Evolutionary conservation across 805 yeast genomes (phyloP).

Genomic region (Barnettozyma californica): DNA sequence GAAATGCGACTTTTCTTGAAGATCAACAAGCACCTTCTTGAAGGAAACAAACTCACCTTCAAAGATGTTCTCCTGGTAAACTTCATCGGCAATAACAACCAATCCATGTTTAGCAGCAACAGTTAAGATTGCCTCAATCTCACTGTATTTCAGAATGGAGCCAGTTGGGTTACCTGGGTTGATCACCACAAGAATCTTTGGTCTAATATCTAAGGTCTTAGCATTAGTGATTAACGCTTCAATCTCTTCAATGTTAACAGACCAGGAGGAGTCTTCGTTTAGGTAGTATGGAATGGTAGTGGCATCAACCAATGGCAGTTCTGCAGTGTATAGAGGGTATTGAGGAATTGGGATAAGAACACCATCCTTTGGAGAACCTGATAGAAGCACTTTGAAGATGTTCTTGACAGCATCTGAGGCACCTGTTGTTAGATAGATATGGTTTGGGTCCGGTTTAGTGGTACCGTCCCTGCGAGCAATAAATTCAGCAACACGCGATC

Average conservation of each 20-base stretch:
- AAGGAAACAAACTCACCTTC: constrained; percentile 77
- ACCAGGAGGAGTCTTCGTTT: constrained; percentile 80
- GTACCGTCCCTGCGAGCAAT: constrained; percentile 80
- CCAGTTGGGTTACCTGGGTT: constrained; percentile 99
- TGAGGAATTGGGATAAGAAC: constrained; percentile 95
- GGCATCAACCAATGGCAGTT: constrained; percentile 78
- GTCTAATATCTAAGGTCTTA: constrained; percentile 45
- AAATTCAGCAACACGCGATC: constrained; percentile 78
- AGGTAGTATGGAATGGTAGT: constrained; percentile 82
- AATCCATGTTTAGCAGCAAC: constrained; percentile 83
- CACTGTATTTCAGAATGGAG: constrained; percentile 58
- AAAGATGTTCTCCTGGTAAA: constrained; percentile 90
- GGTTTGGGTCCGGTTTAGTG: constrained; percentile 48
- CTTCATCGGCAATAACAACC: constrained; percentile 94
- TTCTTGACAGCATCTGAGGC: constrained; percentile 93
- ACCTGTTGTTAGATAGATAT: constrained; percentile 84
- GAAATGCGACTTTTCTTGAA: constrained; percentile 49
- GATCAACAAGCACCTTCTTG: constrained; percentile 67
- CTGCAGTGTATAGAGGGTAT: constrained; percentile 95
- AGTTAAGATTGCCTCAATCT: constrained; percentile 65
- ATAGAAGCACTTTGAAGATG: constrained; percentile 63
- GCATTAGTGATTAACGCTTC: constrained; percentile 47
- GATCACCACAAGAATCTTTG: constrained; percentile 83
- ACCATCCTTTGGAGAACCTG: constrained; percentile 59
- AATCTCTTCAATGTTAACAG: constrained; percentile 66